Percentiles rank a stretch among this genome's conserved stretches.
phyloP scores from a whole-genome alignment of 2,329 filamentous ascomycete species.

The Ophiostoma sp. region DNA sequence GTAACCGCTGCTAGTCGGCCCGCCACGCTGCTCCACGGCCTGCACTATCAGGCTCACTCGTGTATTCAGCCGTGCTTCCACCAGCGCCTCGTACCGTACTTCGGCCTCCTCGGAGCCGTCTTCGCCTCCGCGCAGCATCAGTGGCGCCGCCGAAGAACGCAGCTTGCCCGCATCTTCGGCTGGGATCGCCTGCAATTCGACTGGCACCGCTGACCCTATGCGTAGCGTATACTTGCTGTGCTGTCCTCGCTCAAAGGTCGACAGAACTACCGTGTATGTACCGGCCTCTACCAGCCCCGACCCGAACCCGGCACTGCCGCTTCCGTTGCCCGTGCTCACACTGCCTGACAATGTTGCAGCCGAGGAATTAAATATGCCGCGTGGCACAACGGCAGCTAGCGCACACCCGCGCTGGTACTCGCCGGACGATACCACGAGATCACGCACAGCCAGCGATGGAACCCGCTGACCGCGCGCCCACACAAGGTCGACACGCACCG shows the following conservation, averaged over 20 bases:
- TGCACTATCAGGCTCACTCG: constrained; percentile 50
- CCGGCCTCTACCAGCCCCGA: constrained; percentile 56
- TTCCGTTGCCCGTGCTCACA: constrained; percentile 18
- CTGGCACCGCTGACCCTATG: constrained; percentile 56
- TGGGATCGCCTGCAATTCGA: constrained; percentile 56
- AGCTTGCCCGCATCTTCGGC: constrained; percentile 71
- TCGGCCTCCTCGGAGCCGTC: constrained; percentile 29
- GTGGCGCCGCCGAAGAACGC: constrained; percentile 50
- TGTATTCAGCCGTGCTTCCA: constrained; percentile 47
- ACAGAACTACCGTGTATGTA: constrained; percentile 81
- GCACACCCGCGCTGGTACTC: constrained; percentile 81
- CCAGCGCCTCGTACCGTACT: constrained; percentile 38
- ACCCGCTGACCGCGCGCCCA: constrained; percentile 65
- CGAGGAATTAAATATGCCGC: constrained; percentile 29
- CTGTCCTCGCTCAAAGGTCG: constrained; percentile 80
- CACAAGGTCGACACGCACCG: constrained; percentile 78
- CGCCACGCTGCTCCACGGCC: constrained; percentile 22
- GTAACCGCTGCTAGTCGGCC: constrained; percentile 24
- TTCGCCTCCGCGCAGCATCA: constrained; percentile 35
- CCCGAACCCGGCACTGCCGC: constrained; percentile 25
- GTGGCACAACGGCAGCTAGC: constrained; percentile 48
- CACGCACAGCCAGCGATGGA: constrained; percentile 62
- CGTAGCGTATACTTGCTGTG: constrained; percentile 67
- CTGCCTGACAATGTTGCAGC: background rate
- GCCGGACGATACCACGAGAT: constrained; percentile 77